Evolutionary conservation across 2,329 filamentous ascomycete genomes (phyloP), one percentile per base, ranked within the genome.

Genomic region (Aureobasidium pullulans): DNA sequence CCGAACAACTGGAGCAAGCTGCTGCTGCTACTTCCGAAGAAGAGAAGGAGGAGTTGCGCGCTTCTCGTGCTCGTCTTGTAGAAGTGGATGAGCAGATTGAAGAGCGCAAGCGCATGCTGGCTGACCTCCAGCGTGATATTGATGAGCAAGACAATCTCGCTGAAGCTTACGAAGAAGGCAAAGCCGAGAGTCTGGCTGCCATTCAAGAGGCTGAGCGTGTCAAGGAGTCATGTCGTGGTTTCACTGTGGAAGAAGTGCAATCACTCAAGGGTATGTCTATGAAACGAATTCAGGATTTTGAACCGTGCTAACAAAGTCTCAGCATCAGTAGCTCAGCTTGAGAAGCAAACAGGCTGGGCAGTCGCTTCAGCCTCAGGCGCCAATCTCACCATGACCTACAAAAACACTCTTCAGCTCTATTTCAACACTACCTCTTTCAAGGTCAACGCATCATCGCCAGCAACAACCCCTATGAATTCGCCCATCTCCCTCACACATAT

Each of bases 171-270:
- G 77, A 80, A 7, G 79, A 85, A 61, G 81, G 84, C 67, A 96
- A 93, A 70, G 74, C 84, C 57, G 81, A 85, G 65, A 90, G 82
- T 64, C 68, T 87, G 32, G 80, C 83, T 31, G 88, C 94, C 49
- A 96, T 96, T 60, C 81, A 84, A 61, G 86, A 90, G 67, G 89
- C 92, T 0, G 91, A 96, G 71, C 86, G 85, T 64, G 79, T 95
- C 29, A 84, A 89, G 62, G 91, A 96, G 70, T 89, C 96, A 67
- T 96, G 88, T 70, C 85, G 92, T 57, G 92, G 93, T 40, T 96
- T 92, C 87, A 93, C 87, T 60, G 84, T 86, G 56, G 85, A 81
- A 31, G 94, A 97, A 73, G 89, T 97, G 63, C 82, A 82, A 63
- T 77, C 78, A 40, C 78, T 96, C n/a, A 91, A 92, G 81, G 82